Base-by-base conservation (phyloP, 441 rosid species). In the Adansonia madagascariensis region DNA sequence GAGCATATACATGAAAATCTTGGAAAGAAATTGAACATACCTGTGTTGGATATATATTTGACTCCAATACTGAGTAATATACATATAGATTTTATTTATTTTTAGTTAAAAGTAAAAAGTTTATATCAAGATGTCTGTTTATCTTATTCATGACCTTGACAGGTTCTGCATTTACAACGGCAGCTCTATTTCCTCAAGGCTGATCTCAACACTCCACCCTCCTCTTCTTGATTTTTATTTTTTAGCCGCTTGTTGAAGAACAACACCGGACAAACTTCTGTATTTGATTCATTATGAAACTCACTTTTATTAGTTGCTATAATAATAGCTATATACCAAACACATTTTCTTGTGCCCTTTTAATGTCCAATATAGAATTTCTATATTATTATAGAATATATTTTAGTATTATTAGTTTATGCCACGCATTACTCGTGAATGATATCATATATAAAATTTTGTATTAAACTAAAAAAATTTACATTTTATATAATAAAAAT, bases 161-260 rank as follows among this genome's bases (percentile, higher is more conserved):
- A 83, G 85, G 81, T 83, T 43, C 73, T 78, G 57, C 75, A 83
- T 72, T 67, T 83, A 56, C 71, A 44, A 20, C 18, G 78, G 56
- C 83, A 83, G 76, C 82, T 83, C 24, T 43, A 67, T n/a, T 78
- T 78, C 79, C 75, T 78, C 56, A 75, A 53, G 85, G 50, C 56
- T 3, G 84, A 80, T 80, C 74, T 78, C 61, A 65, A 57, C 8
- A 59, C 11, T 50, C 18, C 73, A 50, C n/a, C 75, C 2, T 55
- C 41, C 7, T 68, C 71, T 15, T 50, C 53, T 63, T 76, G 66
- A 56, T 56, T 70, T 70, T 64, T 61, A 62, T 9, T 43, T 43
- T 7, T 56, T 53, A 14, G 3, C 8, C n/a, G 71, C 31, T 41
- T 35, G n/a, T 43, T 57, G 41, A 73, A 56, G 20, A 41, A 56